Percentiles rank a stretch among this genome's conserved stretches.
Evolutionary conservation across 257 asterid genomes (phyloP).

Genomic region (Penstemon davidsonii): DNA sequence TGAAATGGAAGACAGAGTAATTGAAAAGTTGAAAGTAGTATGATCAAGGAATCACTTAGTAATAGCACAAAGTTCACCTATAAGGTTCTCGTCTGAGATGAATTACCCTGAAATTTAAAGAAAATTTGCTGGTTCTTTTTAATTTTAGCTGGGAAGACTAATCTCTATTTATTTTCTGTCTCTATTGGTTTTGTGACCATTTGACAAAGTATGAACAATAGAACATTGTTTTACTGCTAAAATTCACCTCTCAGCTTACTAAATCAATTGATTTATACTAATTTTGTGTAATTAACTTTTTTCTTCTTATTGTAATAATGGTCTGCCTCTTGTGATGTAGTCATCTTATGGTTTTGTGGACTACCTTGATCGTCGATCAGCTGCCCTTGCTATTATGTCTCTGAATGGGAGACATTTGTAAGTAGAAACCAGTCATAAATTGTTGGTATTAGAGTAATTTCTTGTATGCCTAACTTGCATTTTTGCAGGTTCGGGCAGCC

Average conservation of each 20-base stretch:
- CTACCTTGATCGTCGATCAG: constrained; percentile 77
- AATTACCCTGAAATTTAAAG: background rate
- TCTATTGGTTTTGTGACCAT: constrained; percentile 7
- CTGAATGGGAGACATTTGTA: constrained; percentile 82
- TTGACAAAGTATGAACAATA: background rate
- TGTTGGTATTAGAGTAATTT: constrained; percentile 15
- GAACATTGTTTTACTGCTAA: constrained; percentile 15
- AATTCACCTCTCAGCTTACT: background rate
- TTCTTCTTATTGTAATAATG: too few relatives aligned
- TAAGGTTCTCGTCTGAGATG: constrained; percentile 11
- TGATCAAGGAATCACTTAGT: background rate
- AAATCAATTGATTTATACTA: background rate
- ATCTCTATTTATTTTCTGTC: background rate
- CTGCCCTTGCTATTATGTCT: constrained; percentile 69
- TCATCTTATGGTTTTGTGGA: constrained; percentile 91
- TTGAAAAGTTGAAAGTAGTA: background rate
- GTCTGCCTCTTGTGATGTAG: constrained; percentile 44
- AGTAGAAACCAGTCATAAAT: constrained; percentile 29
- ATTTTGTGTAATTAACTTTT: too few relatives aligned
- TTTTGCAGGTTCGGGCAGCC: constrained; percentile 78
- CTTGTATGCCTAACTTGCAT: constrained; percentile 32
- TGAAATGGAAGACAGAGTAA: background rate
- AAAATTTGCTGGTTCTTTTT: background rate
- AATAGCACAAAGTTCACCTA: background rate
- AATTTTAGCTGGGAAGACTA: background rate